These are phyloP conservation scores for Parietichytrium sp. DNA, from an alignment of 108 stramenopile genomes.

Conservation along the genomic window DNA sequence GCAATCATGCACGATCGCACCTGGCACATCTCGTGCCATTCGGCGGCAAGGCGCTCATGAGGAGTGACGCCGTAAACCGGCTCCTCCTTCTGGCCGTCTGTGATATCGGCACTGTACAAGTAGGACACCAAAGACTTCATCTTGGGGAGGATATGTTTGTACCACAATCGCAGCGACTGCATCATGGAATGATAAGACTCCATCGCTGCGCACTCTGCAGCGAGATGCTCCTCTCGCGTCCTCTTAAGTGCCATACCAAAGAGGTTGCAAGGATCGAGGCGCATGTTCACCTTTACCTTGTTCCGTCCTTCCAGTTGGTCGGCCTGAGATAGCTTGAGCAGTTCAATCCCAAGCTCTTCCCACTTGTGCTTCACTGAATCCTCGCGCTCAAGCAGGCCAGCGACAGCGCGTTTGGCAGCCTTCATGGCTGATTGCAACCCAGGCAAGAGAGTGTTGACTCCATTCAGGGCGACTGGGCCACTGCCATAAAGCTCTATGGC, in stretches of 20 bases:
- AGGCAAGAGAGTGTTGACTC: not conserved
- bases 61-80: slow-evolving; percentile 25
- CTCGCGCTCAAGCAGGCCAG: not conserved
- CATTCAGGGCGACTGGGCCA: not conserved
- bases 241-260: not conserved
- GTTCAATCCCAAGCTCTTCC: not conserved
- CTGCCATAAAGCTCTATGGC: not conserved
- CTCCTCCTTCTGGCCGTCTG: slow-evolving; percentile 7
- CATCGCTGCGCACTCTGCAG: not conserved
- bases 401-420: not conserved
- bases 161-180: not conserved
- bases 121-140: not conserved
- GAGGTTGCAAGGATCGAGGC: not conserved
- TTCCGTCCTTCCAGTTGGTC: not conserved
- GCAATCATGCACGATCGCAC: not conserved
- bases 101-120: not conserved
- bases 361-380: not conserved
- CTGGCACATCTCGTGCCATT: not conserved
- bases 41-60: slow-evolving; percentile 12
- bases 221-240: not conserved
- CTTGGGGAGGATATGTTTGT: not conserved
- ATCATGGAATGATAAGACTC: not conserved
- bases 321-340: not conserved
- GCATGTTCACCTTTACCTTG: not conserved
- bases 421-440: not conserved